Evolutionary conservation across 306 rosid genomes (phyloP).

Genomic region (Cicer arietinum): DNA sequence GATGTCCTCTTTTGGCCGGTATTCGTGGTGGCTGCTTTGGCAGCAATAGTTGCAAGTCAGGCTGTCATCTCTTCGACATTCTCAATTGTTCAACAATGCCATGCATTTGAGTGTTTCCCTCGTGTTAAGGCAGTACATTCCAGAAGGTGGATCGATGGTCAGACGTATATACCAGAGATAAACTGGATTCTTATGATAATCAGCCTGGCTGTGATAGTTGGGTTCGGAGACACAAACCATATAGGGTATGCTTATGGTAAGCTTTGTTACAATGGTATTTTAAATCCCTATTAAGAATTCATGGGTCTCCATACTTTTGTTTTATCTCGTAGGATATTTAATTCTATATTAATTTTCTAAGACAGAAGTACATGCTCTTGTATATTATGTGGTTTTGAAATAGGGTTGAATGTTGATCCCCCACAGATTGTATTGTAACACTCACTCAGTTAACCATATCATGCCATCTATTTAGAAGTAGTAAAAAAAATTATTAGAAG

Average conservation of each 20-base stretch:
- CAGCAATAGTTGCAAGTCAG: conserved; percentile 77
- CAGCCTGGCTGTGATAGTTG: conserved; percentile 69
- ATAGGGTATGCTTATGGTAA: conserved; percentile 80
- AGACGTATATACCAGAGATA: conserved; percentile 84
- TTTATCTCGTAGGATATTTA: conserved; percentile 29
- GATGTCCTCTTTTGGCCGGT: conserved; percentile 81
- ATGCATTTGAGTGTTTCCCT: conserved; percentile 85
- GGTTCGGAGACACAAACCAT: conserved; percentile 56
- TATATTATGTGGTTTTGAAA: conserved; percentile 33
- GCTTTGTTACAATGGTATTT: conserved; percentile 36
- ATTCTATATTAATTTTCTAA: conserved; percentile 19
- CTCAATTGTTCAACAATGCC: conserved; percentile 74
- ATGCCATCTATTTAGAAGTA: conserved; percentile 40
- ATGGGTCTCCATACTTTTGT: conserved; percentile 25
- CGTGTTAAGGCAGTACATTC: conserved; percentile 79
- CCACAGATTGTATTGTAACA: not conserved
- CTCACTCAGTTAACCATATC: conserved; percentile 21
- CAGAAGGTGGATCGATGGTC: conserved; percentile 85
- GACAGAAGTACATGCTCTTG: conserved; percentile 23
- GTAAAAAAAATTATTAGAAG: conserved; percentile 6
- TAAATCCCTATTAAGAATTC: conserved; percentile 34
- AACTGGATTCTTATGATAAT: conserved; percentile 84
- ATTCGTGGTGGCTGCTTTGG: conserved; percentile 67
- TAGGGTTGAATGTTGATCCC: conserved; percentile 6
- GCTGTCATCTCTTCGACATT: conserved; percentile 74